Evolutionary conservation across 768 basidiomycete genomes (phyloP).

Genomic region (Russula dissimulans): DNA sequence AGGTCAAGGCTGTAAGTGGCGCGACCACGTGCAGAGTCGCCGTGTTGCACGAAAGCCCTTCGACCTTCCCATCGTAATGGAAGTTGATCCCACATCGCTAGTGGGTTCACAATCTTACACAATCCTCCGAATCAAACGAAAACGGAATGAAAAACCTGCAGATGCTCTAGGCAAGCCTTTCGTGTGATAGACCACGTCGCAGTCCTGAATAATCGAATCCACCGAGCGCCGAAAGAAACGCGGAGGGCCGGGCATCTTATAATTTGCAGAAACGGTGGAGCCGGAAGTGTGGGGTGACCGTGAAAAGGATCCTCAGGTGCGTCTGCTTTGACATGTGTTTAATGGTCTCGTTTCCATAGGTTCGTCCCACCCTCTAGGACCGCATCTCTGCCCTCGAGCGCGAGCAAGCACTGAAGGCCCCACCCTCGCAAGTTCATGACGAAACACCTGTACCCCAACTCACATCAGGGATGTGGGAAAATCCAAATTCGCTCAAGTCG

Average conservation of each 20-base stretch:
- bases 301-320: conserved; percentile 55
- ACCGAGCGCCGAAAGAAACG: conserved; percentile 46
- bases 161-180: conserved; percentile 60
- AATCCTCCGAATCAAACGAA: conserved; percentile 74
- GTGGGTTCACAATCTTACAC: conserved; percentile 41
- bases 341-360: not conserved
- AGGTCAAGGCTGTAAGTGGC: too few species aligned
- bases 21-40: too few species aligned
- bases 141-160: conserved; percentile 71
- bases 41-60: too few species aligned
- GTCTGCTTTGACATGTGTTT: conserved; percentile 16
- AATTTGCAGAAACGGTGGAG: conserved; percentile 74
- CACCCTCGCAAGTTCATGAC: not conserved
- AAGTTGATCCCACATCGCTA: conserved; percentile 12
- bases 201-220: conserved; percentile 42
- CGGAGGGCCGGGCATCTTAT: conserved; percentile 51
- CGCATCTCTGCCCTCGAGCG: conserved; percentile 22
- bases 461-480: too few species aligned
- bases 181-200: conserved; percentile 6
- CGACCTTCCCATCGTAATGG: not conserved
- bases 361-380: conserved; percentile 14
- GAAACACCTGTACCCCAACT: not conserved
- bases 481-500: too few species aligned
- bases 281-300: conserved; percentile 55
- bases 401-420: conserved; percentile 10